A percentile compares a stretch with the other conserved stretches of the same genome.
Conservation (phyloP, 2,329 filamentous ascomycete species). For the Pseudogymnoascus sp. region DNA sequence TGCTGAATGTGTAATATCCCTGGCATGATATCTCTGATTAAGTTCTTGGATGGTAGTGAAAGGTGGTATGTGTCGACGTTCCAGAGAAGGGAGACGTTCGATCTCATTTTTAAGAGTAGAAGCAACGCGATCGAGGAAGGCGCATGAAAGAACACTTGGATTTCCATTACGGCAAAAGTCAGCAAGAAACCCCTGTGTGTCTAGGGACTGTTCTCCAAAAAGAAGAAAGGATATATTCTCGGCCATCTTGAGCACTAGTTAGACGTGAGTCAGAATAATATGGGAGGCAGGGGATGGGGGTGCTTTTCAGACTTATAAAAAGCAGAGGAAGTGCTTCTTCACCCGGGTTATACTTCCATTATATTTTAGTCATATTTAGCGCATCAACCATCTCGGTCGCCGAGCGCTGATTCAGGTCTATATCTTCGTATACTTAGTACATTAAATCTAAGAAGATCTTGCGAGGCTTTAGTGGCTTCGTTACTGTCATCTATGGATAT, state of each 20-base stretch:
- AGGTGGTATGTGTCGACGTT: slow-evolving; percentile 50
- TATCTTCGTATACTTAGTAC: not conserved
- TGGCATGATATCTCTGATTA: slow-evolving; percentile 54
- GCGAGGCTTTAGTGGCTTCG: not conserved
- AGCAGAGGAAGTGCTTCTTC: not conserved
- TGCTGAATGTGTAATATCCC: slow-evolving; percentile 49
- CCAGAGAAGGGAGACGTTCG: slow-evolving; percentile 45
- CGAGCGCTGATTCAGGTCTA: not conserved
- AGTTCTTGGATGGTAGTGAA: slow-evolving; percentile 57
- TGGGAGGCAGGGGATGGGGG: not conserved
- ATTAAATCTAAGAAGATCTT: not conserved
- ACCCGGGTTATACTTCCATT: not conserved
- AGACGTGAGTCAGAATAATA: not conserved
- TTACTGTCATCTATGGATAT: not conserved
- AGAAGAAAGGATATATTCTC: slow-evolving; percentile 47
- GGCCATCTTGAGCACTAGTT: slow-evolving; percentile 14
- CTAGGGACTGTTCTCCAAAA: slow-evolving; percentile 64
- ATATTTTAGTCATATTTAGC: not conserved
- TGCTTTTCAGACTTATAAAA: slow-evolving; percentile 1
- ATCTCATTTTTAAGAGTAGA: slow-evolving; percentile 53
- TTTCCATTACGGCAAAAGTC: slow-evolving; percentile 40
- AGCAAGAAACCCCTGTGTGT: slow-evolving; percentile 56
- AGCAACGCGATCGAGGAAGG: slow-evolving; percentile 52
- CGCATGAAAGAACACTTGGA: slow-evolving; percentile 46
- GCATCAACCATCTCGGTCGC: not conserved